Evolutionary conservation across 371 early-diverging fungal genomes (phyloP).

Genomic region (Lichtheimia ramosa): DNA sequence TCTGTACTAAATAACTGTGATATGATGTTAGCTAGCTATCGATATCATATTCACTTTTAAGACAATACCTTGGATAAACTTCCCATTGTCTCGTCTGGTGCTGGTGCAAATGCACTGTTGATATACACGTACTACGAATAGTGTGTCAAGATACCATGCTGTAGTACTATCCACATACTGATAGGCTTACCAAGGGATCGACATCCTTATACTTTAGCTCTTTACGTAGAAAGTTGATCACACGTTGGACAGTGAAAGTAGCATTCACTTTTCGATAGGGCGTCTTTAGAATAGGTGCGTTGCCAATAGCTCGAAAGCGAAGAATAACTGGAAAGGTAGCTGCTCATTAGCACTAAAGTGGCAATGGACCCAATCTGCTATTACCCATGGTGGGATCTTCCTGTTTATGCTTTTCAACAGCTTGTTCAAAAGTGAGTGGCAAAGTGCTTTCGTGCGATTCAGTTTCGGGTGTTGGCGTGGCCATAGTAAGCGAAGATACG

Average conservation of each 20-base stretch:
- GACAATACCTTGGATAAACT: constrained; percentile 76
- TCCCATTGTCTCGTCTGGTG: constrained; percentile 87
- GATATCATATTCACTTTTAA: neutral
- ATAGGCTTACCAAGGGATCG: constrained; percentile 70
- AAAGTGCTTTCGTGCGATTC: no score
- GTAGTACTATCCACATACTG: neutral
- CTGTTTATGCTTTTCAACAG: constrained; percentile 36
- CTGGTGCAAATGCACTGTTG: constrained; percentile 92
- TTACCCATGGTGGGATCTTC: constrained; percentile 51
- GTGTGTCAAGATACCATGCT: neutral
- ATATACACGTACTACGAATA: constrained; percentile 80
- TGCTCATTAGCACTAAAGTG: neutral
- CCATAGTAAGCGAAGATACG: no score
- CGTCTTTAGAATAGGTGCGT: constrained; percentile 90
- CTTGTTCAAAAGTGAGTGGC: constrained; percentile 19
- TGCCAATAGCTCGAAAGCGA: constrained; percentile 84
- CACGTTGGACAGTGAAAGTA: constrained; percentile 78
- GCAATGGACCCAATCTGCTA: neutral
- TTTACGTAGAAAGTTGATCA: constrained; percentile 82
- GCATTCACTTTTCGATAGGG: constrained; percentile 82
- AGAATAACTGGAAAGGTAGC: constrained; percentile 68
- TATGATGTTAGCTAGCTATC: neutral
- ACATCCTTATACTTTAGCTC: constrained; percentile 75
- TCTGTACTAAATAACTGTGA: constrained; percentile 78
- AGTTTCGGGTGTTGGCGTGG: no score